These are phyloP conservation scores for Saksenaea vasiformis DNA, from an alignment of 371 early-diverging fungal genomes.

Conservation along the genomic window DNA sequence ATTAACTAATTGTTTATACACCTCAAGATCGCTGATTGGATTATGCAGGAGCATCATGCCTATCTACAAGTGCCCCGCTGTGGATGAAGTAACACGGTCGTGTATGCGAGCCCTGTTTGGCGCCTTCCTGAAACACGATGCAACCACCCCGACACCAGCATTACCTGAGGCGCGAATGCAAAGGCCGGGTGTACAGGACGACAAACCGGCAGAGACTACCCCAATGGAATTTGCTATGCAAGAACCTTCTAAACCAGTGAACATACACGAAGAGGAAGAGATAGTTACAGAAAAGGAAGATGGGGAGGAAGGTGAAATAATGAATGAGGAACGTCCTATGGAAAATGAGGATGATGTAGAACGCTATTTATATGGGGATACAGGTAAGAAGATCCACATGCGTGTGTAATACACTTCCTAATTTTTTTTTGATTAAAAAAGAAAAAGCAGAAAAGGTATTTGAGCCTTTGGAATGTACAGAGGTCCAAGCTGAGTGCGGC, in stretches of 20 bases:
- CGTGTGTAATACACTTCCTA: background rate
- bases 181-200: background rate
- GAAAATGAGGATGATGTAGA: conserved; percentile 35
- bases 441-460: background rate
- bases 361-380: conserved; percentile 34
- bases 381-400: conserved; percentile 11
- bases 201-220: background rate
- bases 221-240: background rate
- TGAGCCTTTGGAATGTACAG: background rate
- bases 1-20: background rate
- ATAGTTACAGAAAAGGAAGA: background rate
- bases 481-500: background rate
- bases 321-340: background rate
- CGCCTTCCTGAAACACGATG: conserved; percentile 20
- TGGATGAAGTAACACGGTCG: conserved; percentile 27
- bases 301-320: conserved; percentile 1
- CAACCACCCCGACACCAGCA: conserved; percentile 14
- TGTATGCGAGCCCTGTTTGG: conserved; percentile 34
- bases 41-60: conserved; percentile 30
- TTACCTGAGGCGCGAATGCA: background rate
- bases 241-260: background rate
- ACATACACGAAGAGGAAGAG: background rate
- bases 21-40: background rate
- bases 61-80: conserved; percentile 33
- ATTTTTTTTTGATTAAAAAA: background rate